phyloP scores from a whole-genome alignment of 192 early-diverging fungal genomes.

The Chytriomyces confervae region DNA sequence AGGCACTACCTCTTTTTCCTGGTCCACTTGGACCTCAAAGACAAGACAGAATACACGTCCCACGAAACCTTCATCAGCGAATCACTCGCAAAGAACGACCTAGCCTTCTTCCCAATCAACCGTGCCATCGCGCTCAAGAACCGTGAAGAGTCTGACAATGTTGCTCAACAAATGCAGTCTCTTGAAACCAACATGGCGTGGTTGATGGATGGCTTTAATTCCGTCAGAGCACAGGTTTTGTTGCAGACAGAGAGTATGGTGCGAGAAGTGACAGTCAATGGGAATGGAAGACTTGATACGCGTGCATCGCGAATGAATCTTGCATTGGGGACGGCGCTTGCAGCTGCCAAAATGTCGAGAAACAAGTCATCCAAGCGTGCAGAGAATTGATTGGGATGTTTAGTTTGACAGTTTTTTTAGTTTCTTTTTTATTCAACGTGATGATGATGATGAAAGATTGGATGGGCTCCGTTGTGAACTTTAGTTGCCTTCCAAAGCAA shows the following conservation, averaged over 20 bases:
- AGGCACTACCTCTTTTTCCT: slow-evolving; percentile 52
- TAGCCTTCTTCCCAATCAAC: slow-evolving; percentile 47
- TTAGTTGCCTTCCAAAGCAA: no score
- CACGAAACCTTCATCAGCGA: slow-evolving; percentile 48
- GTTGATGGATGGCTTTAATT: slow-evolving; percentile 6
- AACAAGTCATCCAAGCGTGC: not conserved
- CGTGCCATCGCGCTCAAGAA: slow-evolving; percentile 42
- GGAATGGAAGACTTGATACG: not conserved
- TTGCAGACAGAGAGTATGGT: not conserved
- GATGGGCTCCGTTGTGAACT: no score
- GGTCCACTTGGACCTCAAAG: slow-evolving; percentile 44
- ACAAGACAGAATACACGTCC: slow-evolving; percentile 48
- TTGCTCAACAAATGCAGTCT: not conserved
- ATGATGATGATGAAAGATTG: no score
- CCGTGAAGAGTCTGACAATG: slow-evolving; percentile 30
- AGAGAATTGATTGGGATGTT: no score
- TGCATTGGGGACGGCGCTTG: not conserved
- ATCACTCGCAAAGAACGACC: slow-evolving; percentile 36
- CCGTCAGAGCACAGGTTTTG: not conserved
- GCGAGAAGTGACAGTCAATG: not conserved
- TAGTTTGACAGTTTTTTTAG: no score
- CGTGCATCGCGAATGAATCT: not conserved
- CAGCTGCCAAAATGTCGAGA: not conserved
- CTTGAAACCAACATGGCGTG: not conserved
- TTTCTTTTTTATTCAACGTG: no score